Percentiles rank a stretch among this genome's conserved stretches.
Conservation (phyloP, 192 early-diverging fungal genomes). For the Helicostylum pulchrum region DNA sequence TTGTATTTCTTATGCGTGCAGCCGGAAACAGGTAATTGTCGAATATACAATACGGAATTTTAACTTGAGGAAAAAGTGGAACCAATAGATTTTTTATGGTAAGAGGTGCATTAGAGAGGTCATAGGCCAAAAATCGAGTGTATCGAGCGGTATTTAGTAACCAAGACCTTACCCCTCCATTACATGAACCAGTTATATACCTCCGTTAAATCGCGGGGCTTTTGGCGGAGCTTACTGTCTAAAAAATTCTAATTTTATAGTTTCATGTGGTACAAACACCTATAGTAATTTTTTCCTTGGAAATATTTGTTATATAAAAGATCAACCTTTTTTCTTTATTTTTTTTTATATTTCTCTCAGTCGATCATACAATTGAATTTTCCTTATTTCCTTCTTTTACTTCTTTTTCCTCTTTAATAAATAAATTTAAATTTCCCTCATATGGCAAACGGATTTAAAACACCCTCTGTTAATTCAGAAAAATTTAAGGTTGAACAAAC, state of each 20-base stretch:
- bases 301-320: slow-evolving; percentile 18
- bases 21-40: too few species aligned
- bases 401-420: not conserved
- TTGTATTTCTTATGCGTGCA: too few species aligned
- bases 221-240: not conserved
- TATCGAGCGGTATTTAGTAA: slow-evolving; percentile 15
- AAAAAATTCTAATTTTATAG: slow-evolving; percentile 2
- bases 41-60: too few species aligned
- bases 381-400: not conserved
- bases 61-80: not conserved
- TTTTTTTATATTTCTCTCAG: not conserved
- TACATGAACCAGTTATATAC: not conserved
- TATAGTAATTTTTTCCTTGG: too few species aligned
- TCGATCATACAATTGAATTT: not conserved
- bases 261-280: not conserved
- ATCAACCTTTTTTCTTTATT: not conserved
- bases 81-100: slow-evolving; percentile 10
- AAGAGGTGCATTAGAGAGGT: slow-evolving; percentile 5
- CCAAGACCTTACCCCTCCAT: slow-evolving; percentile 1
- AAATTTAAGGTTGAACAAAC: slow-evolving; percentile 23
- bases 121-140: slow-evolving; percentile 8
- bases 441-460: slow-evolving; percentile 3
- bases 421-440: not conserved
- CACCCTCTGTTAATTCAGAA: slow-evolving; percentile 12
- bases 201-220: not conserved